phyloP scores from a whole-genome alignment of 345 rosid species.

The Linum tenue region DNA sequence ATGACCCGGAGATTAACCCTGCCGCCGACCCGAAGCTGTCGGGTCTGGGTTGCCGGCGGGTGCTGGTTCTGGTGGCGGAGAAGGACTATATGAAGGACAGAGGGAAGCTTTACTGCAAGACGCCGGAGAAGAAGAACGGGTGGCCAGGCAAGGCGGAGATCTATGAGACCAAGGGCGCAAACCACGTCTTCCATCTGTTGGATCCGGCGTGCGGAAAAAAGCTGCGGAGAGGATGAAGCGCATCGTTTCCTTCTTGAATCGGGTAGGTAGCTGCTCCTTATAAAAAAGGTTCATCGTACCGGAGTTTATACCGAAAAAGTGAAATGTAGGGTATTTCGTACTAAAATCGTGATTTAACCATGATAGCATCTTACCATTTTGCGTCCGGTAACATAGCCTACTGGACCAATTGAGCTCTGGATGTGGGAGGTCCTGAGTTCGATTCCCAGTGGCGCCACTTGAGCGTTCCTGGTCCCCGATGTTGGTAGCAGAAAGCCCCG shows the following conservation, averaged over 20 bases:
- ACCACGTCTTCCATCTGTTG: conserved; percentile 37
- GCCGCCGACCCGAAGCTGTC: neutral
- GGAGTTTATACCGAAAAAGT: no score
- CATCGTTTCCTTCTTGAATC: conserved; percentile 21
- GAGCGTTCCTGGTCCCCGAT: no score
- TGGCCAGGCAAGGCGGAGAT: conserved; percentile 39
- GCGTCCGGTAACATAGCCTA: no score
- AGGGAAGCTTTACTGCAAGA: conserved; percentile 27
- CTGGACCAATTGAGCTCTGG: no score
- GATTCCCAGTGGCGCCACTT: no score
- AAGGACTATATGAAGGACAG: conserved; percentile 27
- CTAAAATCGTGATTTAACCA: no score
- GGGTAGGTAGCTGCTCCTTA: no score
- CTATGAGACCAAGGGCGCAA: conserved; percentile 26
- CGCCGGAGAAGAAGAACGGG: conserved; percentile 28
- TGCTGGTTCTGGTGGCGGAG: conserved; percentile 19
- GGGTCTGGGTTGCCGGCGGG: neutral
- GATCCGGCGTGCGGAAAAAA: conserved; percentile 17
- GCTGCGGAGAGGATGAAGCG: conserved; percentile 18
- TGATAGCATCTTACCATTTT: no score
- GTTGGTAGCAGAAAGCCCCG: no score
- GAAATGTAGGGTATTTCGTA: no score
- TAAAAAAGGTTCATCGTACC: no score
- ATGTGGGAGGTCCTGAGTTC: no score
- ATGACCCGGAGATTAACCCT: neutral